Base-by-base conservation (phyloP, 139 green algal species). In the Yamagishiella unicocca region DNA sequence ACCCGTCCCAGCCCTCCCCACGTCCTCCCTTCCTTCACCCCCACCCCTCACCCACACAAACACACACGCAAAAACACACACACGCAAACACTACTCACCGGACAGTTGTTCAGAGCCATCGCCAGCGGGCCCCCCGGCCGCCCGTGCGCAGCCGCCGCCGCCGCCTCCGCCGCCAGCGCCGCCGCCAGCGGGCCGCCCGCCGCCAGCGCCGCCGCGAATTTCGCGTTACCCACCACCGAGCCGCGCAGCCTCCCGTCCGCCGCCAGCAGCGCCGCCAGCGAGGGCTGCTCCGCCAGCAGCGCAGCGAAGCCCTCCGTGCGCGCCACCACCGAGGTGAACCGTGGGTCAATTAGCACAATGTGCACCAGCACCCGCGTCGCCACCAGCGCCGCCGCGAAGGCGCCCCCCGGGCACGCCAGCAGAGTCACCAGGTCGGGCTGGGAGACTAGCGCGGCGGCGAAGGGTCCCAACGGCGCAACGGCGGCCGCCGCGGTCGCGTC, bases 81-180 rank as follows among this genome's bases (percentile, higher is more conserved):
- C n/a, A n/a, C n/a, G n/a, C n/a, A n/a, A n/a, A n/a, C n/a, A n/a
- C n/a, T n/a, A n/a, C n/a, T n/a, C 72, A 61, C 72, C 73, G 73
- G 73, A 17, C 45, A 35, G 46, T 2, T 2, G 6, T 45, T 45
- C 45, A 66, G 73, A n/a, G 46, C 45, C 25, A n/a, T 29, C 45
- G 46, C 73, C 73, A 82, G 31, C n/a, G n/a, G 33, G 50, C 21
- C 22, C 72, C 12, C 45, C n/a, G n/a, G n/a, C n/a, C n/a, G n/a
- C n/a, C n/a, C n/a, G n/a, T n/a, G n/a, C n/a, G 40, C 72, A 29
- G 25, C 43, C n/a, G 43, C 72, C 45, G 21, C 50, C 75, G 29
- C 75, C 50, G 75, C 50, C 75, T 82, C 45, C 73, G n/a, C 73
- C 45, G n/a, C 46, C 73, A 82, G 45, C 46, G 46, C 45, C 31